These are phyloP conservation scores for Pascua sp. DNA, from an alignment of 1,284 basidiomycete genomes.

Conservation along the genomic window DNA sequence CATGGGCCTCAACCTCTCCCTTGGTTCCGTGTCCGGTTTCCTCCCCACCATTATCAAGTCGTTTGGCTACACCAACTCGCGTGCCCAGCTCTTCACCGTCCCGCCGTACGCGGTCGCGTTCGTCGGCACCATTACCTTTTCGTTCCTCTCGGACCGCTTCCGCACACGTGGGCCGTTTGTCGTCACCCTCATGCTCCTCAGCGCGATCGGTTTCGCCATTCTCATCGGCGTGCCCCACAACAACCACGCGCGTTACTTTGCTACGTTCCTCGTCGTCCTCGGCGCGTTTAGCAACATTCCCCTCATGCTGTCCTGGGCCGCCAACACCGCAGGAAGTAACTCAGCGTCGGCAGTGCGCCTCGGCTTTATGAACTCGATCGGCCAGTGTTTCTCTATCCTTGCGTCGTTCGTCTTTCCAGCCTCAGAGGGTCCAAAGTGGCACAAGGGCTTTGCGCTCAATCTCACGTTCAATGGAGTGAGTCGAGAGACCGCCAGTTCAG, in stretches of 20 bases:
- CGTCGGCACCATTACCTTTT: slow-evolving; percentile 10
- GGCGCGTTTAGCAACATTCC: slow-evolving; percentile 36
- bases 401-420: slow-evolving; percentile 26
- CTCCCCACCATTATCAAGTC: slow-evolving; percentile 70
- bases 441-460: slow-evolving; percentile 22
- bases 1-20: slow-evolving; percentile 5
- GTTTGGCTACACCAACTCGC: slow-evolving; percentile 52
- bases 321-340: slow-evolving; percentile 16
- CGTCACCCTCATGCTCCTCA: slow-evolving; percentile 36
- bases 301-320: slow-evolving; percentile 21
- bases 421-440: slow-evolving; percentile 18
- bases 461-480: slow-evolving; percentile 8
- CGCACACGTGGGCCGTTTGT: slow-evolving; percentile 22
- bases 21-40: slow-evolving; percentile 66
- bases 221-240: slow-evolving; percentile 29
- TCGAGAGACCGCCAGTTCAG: background rate
- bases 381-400: slow-evolving; percentile 17
- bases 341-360: slow-evolving; percentile 11
- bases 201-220: slow-evolving; percentile 40
- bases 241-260: slow-evolving; percentile 37
- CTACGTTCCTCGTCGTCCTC: slow-evolving; percentile 35
- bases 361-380: slow-evolving; percentile 4
- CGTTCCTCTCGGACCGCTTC: slow-evolving; percentile 23
- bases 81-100: slow-evolving; percentile 53
- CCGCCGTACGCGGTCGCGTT: slow-evolving; percentile 23